These are phyloP conservation scores for Annulohypoxylon bovei DNA, from an alignment of 495 filamentous ascomycete species.

Conservation along the genomic window DNA sequence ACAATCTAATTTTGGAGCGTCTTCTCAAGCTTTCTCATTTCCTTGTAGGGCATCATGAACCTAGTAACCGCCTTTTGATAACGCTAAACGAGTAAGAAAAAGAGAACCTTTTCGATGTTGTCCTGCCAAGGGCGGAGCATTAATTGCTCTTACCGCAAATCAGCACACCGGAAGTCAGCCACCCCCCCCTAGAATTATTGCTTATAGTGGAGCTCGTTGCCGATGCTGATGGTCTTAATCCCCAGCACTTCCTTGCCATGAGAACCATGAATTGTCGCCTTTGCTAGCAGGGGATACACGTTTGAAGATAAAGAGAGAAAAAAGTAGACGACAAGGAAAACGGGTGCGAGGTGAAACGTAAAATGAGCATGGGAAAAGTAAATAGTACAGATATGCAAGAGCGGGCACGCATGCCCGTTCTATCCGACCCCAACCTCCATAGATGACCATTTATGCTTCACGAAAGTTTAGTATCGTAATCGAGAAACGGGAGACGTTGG, in stretches of 20 bases:
- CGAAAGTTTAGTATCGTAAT: slow-evolving; percentile 13
- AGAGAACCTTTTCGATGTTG: slow-evolving; percentile 23
- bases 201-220: slow-evolving; percentile 22
- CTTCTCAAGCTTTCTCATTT: slow-evolving; percentile 41
- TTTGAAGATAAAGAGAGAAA: not conserved
- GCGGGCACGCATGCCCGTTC: slow-evolving; percentile 25
- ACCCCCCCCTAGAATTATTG: slow-evolving; percentile 17
- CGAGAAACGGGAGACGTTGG: slow-evolving; percentile 2
- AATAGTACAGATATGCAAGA: slow-evolving; percentile 40
- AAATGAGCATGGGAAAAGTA: slow-evolving; percentile 11
- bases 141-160: slow-evolving; percentile 16
- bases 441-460: slow-evolving; percentile 3
- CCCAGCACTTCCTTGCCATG: slow-evolving; percentile 14
- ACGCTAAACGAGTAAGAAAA: slow-evolving; percentile 13
- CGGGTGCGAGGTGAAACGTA: slow-evolving; percentile 17
- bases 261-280: slow-evolving; percentile 13
- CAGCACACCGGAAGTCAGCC: slow-evolving; percentile 8
- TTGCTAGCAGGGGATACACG: slow-evolving; percentile 27
- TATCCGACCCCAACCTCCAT: slow-evolving; percentile 22
- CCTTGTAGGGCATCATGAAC: slow-evolving; percentile 20
- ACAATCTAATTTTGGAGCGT: slow-evolving; percentile 45
- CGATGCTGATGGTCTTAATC: slow-evolving; percentile 25
- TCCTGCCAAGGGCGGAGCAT: slow-evolving; percentile 17
- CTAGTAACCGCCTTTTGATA: slow-evolving; percentile 24
- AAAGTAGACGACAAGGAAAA: slow-evolving; percentile 21